Conservation (phyloP, 1,284 basidiomycete genomes). For the Pseudozyma thailandica region DNA sequence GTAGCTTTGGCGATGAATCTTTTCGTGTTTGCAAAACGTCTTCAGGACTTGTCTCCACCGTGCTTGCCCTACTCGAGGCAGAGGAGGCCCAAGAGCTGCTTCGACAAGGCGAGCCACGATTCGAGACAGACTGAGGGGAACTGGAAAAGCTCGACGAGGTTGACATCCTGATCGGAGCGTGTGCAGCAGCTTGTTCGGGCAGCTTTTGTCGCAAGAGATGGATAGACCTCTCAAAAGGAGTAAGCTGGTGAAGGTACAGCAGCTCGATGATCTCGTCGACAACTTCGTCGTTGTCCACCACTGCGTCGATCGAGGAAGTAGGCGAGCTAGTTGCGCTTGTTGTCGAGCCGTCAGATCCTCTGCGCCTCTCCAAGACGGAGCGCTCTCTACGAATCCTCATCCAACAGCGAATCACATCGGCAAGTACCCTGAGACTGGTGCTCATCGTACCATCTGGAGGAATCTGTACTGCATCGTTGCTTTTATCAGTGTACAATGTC, state of each 20-base stretch:
- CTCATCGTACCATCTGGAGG: conserved; percentile 40
- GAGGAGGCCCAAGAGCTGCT: conserved; percentile 24
- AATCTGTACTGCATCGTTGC: conserved; percentile 5
- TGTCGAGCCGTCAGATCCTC: conserved; percentile 2
- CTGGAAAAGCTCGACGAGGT: neutral
- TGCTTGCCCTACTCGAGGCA: conserved; percentile 32
- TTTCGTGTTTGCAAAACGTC: neutral
- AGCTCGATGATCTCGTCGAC: conserved; percentile 28
- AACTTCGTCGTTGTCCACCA: conserved; percentile 38
- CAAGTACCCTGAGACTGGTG: conserved; percentile 33
- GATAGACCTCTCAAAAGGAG: conserved; percentile 31
- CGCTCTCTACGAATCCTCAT: conserved; percentile 31
- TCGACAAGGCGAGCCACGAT: conserved; percentile 20
- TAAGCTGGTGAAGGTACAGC: conserved; percentile 14
- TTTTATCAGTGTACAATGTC: conserved; percentile 9
- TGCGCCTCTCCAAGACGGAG: conserved; percentile 1
- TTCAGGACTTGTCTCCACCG: conserved; percentile 12
- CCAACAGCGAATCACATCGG: conserved; percentile 39
- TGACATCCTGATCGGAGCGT: neutral
- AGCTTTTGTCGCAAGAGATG: conserved; percentile 28
- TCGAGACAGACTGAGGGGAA: conserved; percentile 11
- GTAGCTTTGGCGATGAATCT: conserved; percentile 8
- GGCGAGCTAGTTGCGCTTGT: neutral
- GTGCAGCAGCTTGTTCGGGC: conserved; percentile 2
- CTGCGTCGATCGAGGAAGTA: conserved; percentile 16